phyloP scores from a whole-genome alignment of 2,329 filamentous ascomycete genomes.

The Colletotrichum higginsianum region DNA sequence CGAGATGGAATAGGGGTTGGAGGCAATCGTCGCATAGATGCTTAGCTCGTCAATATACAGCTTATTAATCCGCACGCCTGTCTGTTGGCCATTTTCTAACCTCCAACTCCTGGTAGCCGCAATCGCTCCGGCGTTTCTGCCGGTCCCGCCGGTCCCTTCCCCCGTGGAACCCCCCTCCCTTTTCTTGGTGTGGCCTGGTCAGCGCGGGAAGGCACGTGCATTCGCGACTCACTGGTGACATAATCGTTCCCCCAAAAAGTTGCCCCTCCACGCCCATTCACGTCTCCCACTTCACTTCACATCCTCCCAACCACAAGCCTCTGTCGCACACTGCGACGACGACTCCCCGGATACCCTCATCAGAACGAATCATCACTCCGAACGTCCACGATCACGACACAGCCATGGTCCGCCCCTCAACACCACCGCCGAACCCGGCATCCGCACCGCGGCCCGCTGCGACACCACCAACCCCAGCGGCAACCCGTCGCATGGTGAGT shows the following conservation, averaged over 20 bases:
- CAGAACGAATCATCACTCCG: too few species aligned
- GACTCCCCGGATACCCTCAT: not conserved
- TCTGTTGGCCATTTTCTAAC: not conserved
- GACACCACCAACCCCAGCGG: conserved; percentile 69
- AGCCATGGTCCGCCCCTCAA: conserved; percentile 63
- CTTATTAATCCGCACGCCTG: conserved; percentile 16
- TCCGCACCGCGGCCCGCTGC: conserved; percentile 48
- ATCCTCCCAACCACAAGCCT: not conserved
- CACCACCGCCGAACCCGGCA: conserved; percentile 58
- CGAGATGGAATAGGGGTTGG: not conserved
- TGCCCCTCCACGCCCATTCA: conserved; percentile 33
- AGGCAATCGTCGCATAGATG: conserved; percentile 22
- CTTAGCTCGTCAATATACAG: conserved; percentile 21
- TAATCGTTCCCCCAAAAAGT: conserved; percentile 35
- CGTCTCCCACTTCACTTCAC: conserved; percentile 6
- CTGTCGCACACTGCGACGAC: not conserved
- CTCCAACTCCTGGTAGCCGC: not conserved
- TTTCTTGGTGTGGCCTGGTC: conserved; percentile 16
- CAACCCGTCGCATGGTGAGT: conserved; percentile 69
- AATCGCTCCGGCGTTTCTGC: not conserved
- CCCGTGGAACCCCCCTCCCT: not conserved
- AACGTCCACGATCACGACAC: not conserved
- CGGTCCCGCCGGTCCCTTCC: not conserved
- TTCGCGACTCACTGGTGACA: conserved; percentile 42
- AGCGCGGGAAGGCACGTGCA: conserved; percentile 37